A percentile compares a stretch with the other conserved stretches of the same genome.
These are phyloP conservation scores for Glonium stellatum DNA, from an alignment of 495 filamentous ascomycete species.

Conservation along the genomic window DNA sequence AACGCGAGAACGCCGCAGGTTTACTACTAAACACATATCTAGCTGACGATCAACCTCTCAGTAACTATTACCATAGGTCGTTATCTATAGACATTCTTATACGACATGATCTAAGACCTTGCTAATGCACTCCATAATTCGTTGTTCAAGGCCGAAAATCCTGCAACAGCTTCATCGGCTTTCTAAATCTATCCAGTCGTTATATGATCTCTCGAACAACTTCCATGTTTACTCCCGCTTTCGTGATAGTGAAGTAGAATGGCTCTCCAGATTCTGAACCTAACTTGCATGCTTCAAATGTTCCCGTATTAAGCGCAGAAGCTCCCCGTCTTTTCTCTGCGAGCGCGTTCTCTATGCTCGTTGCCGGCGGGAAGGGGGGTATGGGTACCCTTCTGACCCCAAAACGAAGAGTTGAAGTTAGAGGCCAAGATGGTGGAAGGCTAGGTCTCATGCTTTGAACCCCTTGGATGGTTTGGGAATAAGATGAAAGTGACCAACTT, in stretches of 20 bases:
- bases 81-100: background rate
- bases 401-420: constrained; percentile 42
- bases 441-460: constrained; percentile 14
- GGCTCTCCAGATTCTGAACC: constrained; percentile 3
- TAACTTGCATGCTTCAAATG: constrained; percentile 27
- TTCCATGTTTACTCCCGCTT: background rate
- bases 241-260: background rate
- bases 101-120: background rate
- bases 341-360: constrained; percentile 51
- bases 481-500: background rate
- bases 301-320: constrained; percentile 36
- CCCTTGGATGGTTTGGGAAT: background rate
- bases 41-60: background rate
- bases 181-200: no score
- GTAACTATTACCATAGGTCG: background rate
- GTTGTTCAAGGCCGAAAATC: no score
- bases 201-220: background rate
- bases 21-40: no score
- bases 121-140: no score
- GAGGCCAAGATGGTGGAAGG: constrained; percentile 45
- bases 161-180: no score
- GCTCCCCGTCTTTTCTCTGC: constrained; percentile 44
- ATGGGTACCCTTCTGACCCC: constrained; percentile 43
- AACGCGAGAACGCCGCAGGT: no score
- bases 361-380: constrained; percentile 46